Evolutionary conservation across 257 asterid species (phyloP), one percentile per base, ranked within the genome.

Genomic region (Penstemon newberryi): DNA sequence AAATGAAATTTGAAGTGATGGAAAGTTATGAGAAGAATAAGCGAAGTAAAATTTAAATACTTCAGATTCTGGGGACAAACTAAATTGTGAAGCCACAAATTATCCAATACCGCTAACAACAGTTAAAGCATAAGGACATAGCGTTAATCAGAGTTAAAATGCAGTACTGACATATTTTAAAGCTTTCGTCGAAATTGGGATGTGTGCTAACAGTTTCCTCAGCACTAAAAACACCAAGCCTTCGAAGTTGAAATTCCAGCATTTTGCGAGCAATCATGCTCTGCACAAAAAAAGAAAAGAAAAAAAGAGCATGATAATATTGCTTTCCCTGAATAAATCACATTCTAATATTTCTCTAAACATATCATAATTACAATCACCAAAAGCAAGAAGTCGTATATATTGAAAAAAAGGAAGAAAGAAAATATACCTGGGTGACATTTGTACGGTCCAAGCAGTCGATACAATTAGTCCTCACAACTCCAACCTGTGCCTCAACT

Each of bases 361-460:
- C 25, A 7, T 43, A 67, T 60, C 52, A 51, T 38, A 15, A 60
- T 61, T 7, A 8, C 8, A 66, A 58, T 7, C 52, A 54, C 33
- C 33, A 25, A 37, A 37, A 41, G 2, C 15, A 33, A 67, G 7
- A 60, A 33, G 7, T 18, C 4, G 51, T 42, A 42, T 39, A 41
- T 33, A 8, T 45, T 59, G 12, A 46, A 40, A 44, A 38, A 73
- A 60, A 45, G 15, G 33, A 44, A 59, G 13, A 19, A 43, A 54
- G 25, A 40, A 60, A 13, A 37, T 37, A 37, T 53, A 91, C 99
- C 95, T 94, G 97, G 63, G 97, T 94, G 66, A 94, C 99, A 87
- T 94, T 94, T 60, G 99, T 94, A 38, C 97, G 95, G 86, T 94
- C 99, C 78, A 94, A 85, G 81, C 97, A 91, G 72, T 91, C 99